phyloP scores from a whole-genome alignment of 73 alveolate species.

The Tetrahymena elliotti region DNA sequence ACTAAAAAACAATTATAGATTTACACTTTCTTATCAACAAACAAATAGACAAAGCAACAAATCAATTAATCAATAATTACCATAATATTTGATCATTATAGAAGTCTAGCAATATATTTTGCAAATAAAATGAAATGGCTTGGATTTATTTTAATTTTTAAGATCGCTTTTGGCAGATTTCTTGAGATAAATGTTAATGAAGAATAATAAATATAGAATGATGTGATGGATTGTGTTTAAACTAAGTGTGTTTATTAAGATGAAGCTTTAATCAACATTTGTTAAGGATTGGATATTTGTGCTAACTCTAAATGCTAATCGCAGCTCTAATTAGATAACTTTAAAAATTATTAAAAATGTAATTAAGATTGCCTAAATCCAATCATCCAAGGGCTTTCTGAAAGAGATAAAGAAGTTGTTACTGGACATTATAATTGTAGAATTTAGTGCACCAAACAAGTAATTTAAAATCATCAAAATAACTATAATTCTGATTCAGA shows the following conservation, averaged over 20 bases:
- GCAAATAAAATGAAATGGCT: background rate
- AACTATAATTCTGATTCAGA: background rate
- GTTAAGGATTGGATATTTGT: background rate
- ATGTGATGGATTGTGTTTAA: background rate
- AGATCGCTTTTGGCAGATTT: background rate
- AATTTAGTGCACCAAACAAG: background rate
- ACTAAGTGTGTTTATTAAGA: background rate
- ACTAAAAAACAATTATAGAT: no score
- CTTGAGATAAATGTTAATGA: background rate
- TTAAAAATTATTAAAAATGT: background rate
- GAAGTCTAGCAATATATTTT: background rate
- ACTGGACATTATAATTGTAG: background rate
- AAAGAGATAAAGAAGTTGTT: background rate
- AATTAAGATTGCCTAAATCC: background rate
- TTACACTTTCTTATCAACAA: no score
- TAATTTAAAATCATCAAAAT: background rate
- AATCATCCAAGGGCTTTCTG: background rate
- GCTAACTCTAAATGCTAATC: background rate
- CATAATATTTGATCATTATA: no score
- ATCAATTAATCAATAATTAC: background rate
- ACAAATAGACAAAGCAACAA: no score
- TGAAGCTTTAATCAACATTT: background rate
- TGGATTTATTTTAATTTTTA: background rate
- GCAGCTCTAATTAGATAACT: background rate
- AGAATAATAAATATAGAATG: background rate